These are phyloP conservation scores for Exophiala mesophila DNA, from an alignment of 2,329 filamentous ascomycete species.

Conservation along the genomic window DNA sequence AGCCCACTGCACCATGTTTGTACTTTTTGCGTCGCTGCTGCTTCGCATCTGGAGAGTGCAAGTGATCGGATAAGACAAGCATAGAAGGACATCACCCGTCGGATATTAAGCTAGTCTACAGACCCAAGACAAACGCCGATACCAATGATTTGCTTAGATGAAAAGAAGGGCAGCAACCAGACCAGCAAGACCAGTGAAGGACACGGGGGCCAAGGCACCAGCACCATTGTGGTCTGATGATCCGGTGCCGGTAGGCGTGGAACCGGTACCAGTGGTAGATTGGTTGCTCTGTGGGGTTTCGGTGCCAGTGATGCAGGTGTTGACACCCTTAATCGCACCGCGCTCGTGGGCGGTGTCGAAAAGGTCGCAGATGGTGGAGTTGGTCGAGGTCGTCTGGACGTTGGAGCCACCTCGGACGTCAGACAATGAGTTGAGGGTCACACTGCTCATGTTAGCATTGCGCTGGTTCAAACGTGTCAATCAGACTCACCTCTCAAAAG, in stretches of 20 bases:
- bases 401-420: constrained; percentile 69
- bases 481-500: constrained; percentile 49
- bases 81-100: constrained; percentile 18
- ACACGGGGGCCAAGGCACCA: constrained; percentile 14
- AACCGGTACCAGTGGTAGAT: constrained; percentile 13
- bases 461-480: too few species aligned
- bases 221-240: constrained; percentile 10
- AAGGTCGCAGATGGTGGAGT: constrained; percentile 54
- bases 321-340: constrained; percentile 44
- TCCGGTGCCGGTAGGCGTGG: constrained; percentile 13
- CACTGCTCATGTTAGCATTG: constrained; percentile 56
- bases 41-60: constrained; percentile 13
- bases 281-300: constrained; percentile 31
- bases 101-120: constrained; percentile 25
- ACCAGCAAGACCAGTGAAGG: constrained; percentile 23
- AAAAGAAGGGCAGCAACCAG: constrained; percentile 25
- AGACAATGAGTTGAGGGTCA: constrained; percentile 61
- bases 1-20: constrained; percentile 9
- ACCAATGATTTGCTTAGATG: constrained; percentile 23
- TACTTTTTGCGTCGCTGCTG: constrained; percentile 8
- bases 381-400: constrained; percentile 54
- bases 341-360: constrained; percentile 46
- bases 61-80: constrained; percentile 8
- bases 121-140: constrained; percentile 17
- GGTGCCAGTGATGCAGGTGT: constrained; percentile 39